These are phyloP conservation scores for Trichophyton rubrum DNA, from an alignment of 2,329 filamentous ascomycete genomes.

Conservation along the genomic window DNA sequence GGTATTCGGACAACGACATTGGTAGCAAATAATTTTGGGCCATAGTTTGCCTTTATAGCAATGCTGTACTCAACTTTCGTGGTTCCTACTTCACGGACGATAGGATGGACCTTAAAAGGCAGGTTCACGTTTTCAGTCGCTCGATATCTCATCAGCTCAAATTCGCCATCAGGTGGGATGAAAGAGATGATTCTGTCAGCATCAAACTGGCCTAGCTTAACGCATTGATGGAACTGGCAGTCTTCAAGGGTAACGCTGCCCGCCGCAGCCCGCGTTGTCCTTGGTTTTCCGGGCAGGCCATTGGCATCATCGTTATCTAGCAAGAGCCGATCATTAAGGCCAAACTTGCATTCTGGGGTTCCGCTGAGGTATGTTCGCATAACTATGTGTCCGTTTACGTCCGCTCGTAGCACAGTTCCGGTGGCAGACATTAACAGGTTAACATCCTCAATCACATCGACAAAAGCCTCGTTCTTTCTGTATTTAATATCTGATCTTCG, in stretches of 20 bases:
- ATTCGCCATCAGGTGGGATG: constrained; percentile 91
- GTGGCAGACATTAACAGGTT: constrained; percentile 98
- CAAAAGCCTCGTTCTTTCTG: constrained; percentile 97
- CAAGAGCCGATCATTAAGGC: constrained; percentile 85
- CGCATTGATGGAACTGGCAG: constrained; percentile 97
- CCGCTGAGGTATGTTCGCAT: constrained; percentile 97
- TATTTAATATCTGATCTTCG: constrained; percentile 96
- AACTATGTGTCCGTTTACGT: constrained; percentile 93
- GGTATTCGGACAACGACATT: constrained; percentile 92
- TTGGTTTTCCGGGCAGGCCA: constrained; percentile 45
- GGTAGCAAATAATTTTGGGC: constrained; percentile 88
- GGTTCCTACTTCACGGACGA: constrained; percentile 93
- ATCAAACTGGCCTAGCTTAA: constrained; percentile 94
- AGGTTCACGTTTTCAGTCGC: constrained; percentile 97
- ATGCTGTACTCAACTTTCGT: constrained; percentile 99
- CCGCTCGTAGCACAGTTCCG: constrained; percentile 83
- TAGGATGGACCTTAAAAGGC: constrained; percentile 96
- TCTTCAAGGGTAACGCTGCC: constrained; percentile 94
- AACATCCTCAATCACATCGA: constrained; percentile 98
- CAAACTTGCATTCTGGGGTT: constrained; percentile 97
- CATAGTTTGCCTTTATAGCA: constrained; percentile 92
- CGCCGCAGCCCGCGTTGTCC: constrained; percentile 88
- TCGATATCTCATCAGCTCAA: constrained; percentile 97
- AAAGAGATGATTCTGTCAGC: constrained; percentile 94
- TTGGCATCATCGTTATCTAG: constrained; percentile 65